Evolutionary conservation across 2,329 filamentous ascomycete genomes (phyloP), one percentile per base, ranked within the genome.

Genomic region (Aspergillus ibericus): DNA sequence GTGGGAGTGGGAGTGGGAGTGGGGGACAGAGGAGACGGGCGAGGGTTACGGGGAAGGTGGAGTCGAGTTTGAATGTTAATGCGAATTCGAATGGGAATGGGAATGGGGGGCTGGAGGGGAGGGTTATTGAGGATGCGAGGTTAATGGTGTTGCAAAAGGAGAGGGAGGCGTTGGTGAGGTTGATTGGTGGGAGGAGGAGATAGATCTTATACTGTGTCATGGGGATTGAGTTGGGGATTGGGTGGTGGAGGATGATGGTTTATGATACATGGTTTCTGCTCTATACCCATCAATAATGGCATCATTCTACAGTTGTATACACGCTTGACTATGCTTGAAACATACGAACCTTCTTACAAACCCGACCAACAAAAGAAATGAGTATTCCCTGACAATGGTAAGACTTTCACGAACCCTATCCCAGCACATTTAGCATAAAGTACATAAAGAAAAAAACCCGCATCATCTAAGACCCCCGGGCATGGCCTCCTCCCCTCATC

Each of bases 91-190:
- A 54, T 38, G 61, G 63, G 48, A 60, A 25, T 12, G 40, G 42
- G 18, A 22, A 7, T 5, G 50, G 16, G 50, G 25, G 68, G 32
- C 63, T 70, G 29, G 87, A 91, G 68, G 82, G 75, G 47, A 84
- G 85, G 52, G 82, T 84, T n/a, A 80, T 87, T 25, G 79, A 85
- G 56, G 85, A 88, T 44, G 75, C 88, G 61, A 85, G 86, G 69
- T 82, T 89, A 68, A 82, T 85, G 67, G 84, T 82, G 47, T 80
- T 91, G 68, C 79, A 85, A 36, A 85, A 85, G 65, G 88, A 92
- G 72, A 86, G 90, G 59, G 86, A 89, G 62, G 83, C 88, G 10
- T 69, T 91, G 66, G 81, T 81, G 64, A 85, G 83, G 70, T 80
- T 92, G 77, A 88, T 92, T 61, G 55, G 53, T 53, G 64, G 56